Evolutionary conservation across 2,329 filamentous ascomycete genomes (phyloP).

Genomic region (Rasamsonia emersonii): DNA sequence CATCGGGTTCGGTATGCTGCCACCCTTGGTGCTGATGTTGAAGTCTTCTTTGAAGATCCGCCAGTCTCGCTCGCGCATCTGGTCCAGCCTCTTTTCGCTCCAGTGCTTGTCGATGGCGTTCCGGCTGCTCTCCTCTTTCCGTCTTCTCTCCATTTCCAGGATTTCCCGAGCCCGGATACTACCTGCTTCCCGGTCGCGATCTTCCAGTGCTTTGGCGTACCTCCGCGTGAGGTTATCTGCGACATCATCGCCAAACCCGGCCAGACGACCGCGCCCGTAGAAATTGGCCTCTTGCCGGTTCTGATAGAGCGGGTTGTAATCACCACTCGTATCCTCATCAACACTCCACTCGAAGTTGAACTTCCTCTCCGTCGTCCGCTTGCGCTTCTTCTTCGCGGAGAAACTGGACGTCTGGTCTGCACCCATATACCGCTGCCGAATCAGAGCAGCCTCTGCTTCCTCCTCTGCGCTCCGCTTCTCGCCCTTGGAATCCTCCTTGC

Average conservation of each 20-base stretch:
- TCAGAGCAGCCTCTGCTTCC: slow-evolving; percentile 63
- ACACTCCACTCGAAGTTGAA: slow-evolving; percentile 99
- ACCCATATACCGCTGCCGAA: slow-evolving; percentile 81
- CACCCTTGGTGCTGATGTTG: slow-evolving; percentile 90
- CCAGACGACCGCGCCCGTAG: slow-evolving; percentile 59
- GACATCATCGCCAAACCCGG: slow-evolving; percentile 55
- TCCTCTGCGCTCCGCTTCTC: slow-evolving; percentile 41
- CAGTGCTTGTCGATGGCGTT: slow-evolving; percentile 85
- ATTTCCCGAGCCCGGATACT: slow-evolving; percentile 67
- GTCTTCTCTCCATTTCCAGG: slow-evolving; percentile 73
- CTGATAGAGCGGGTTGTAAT: slow-evolving; percentile 75
- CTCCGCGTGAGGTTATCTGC: slow-evolving; percentile 44
- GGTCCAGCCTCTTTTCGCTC: slow-evolving; percentile 83
- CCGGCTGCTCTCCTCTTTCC: slow-evolving; percentile 61
- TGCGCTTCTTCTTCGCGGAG: slow-evolving; percentile 90
- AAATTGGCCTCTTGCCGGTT: slow-evolving; percentile 58
- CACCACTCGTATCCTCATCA: slow-evolving; percentile 81
- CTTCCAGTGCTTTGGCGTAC: slow-evolving; percentile 61
- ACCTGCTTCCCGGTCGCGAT: slow-evolving; percentile 68
- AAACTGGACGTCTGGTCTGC: slow-evolving; percentile 84
- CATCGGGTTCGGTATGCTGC: slow-evolving; percentile 90
- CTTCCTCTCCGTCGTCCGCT: slow-evolving; percentile 87
- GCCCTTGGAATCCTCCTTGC: slow-evolving; percentile 27
- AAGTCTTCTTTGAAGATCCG: slow-evolving; percentile 99
- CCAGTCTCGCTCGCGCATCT: slow-evolving; percentile 98